These are phyloP conservation scores for Uronychia setigera DNA, from an alignment of 73 alveolate genomes.

Conservation along the genomic window DNA sequence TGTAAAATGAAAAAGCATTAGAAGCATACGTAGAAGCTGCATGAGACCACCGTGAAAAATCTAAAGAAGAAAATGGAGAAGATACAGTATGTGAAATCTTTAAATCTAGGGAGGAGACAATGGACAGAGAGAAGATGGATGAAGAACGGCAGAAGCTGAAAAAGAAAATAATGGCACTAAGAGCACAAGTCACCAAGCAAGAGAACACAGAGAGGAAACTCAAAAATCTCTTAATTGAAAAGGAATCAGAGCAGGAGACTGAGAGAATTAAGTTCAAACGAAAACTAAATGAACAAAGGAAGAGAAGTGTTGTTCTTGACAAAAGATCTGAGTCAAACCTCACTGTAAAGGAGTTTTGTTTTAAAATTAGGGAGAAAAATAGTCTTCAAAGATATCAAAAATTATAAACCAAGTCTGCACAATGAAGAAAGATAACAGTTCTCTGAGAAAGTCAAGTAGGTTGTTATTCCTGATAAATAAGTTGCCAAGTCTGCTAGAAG, in stretches of 20 bases:
- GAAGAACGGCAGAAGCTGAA: conserved; percentile 1
- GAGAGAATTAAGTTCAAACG: conserved; percentile 36
- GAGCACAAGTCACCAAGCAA: not conserved
- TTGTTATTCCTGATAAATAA: not conserved
- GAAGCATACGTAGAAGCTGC: not conserved
- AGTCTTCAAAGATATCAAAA: not conserved
- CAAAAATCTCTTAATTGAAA: conserved; percentile 38
- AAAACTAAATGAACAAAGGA: conserved; percentile 23
- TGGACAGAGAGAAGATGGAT: not conserved
- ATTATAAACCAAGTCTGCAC: conserved; percentile 17
- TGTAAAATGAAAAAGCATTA: not conserved
- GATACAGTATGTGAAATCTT: not conserved
- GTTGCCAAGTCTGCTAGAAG: not conserved
- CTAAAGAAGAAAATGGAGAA: not conserved
- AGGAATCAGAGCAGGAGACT: conserved; percentile 32
- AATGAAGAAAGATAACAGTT: not conserved
- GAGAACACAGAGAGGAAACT: conserved; percentile 18
- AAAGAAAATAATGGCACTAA: not conserved
- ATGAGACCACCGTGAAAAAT: not conserved
- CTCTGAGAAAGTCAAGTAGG: conserved; percentile 10
- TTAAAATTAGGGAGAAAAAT: conserved; percentile 9
- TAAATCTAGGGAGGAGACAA: not conserved
- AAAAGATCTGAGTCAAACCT: conserved; percentile 9
- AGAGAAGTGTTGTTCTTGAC: not conserved
- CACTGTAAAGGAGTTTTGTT: not conserved